phyloP scores from a whole-genome alignment of 164 flowering plant species.

The Liquidambar formosana region DNA sequence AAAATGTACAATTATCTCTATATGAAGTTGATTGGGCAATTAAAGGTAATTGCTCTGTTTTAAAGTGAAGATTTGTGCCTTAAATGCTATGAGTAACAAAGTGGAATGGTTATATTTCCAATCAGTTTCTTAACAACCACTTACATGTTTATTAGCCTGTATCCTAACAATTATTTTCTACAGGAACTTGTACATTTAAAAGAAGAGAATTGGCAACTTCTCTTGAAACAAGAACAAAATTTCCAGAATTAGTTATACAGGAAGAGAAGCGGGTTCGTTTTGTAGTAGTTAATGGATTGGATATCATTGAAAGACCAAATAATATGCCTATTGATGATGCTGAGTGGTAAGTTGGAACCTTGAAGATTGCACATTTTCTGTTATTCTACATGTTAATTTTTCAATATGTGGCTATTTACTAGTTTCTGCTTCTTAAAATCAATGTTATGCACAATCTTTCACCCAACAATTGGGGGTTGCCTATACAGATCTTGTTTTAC shows the following conservation, averaged over 20 bases:
- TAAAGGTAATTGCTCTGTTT: not conserved
- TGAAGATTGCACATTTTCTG: not conserved
- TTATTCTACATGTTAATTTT: not conserved
- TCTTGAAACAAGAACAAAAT: conserved; percentile 87
- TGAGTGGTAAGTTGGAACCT: conserved; percentile 68
- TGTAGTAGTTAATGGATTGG: conserved; percentile 97
- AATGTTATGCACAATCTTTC: too few relatives aligned
- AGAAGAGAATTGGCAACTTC: conserved; percentile 98
- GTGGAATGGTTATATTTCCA: not conserved
- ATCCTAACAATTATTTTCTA: conserved; percentile 4
- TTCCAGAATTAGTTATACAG: conserved; percentile 94
- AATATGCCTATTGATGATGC: conserved; percentile 67
- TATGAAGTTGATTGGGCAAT: too few relatives aligned
- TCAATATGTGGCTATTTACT: not conserved
- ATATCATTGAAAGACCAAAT: conserved; percentile 79
- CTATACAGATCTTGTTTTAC: too few relatives aligned
- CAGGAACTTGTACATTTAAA: conserved; percentile 71
- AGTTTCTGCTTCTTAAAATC: not conserved
- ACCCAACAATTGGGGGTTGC: too few relatives aligned
- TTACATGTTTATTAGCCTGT: not conserved
- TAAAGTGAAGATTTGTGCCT: not conserved
- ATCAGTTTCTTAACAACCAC: not conserved
- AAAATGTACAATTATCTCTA: too few relatives aligned
- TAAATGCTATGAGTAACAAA: not conserved
- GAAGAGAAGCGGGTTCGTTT: conserved; percentile 98